Percentiles rank a stretch among this genome's conserved stretches.
Evolutionary conservation across 1,139 yeast genomes (phyloP).

Genomic region (Candida albicans): DNA sequence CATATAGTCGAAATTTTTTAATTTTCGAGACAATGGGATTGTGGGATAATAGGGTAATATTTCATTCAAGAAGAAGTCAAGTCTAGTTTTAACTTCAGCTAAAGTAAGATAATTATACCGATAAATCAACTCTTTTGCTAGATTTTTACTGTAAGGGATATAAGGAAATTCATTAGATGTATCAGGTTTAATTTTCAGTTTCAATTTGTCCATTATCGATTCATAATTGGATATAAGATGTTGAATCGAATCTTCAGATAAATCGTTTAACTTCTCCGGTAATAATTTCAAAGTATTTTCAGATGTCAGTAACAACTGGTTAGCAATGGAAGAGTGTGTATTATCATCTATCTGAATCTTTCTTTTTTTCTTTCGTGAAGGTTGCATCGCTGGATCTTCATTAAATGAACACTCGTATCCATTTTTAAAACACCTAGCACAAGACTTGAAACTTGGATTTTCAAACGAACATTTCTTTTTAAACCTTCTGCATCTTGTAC

Average conservation of each 20-base stretch:
- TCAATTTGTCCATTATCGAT: slow-evolving; percentile 5
- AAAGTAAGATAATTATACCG: slow-evolving; percentile 20
- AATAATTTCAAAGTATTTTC: slow-evolving; percentile 6
- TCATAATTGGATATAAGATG: slow-evolving; percentile 6
- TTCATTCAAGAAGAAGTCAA: slow-evolving; percentile 33
- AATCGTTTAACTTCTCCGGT: background rate
- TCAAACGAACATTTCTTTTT: slow-evolving; percentile 57
- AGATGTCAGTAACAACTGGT: slow-evolving; percentile 3
- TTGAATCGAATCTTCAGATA: background rate
- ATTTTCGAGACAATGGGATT: slow-evolving; percentile 36
- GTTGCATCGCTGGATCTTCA: slow-evolving; percentile 45
- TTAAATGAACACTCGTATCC: slow-evolving; percentile 49
- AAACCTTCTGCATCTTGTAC: slow-evolving; percentile 57
- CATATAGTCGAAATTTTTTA: slow-evolving; percentile 38
- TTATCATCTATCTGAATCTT: slow-evolving; percentile 5
- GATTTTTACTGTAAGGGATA: slow-evolving; percentile 39
- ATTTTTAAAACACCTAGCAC: slow-evolving; percentile 48
- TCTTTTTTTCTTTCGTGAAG: slow-evolving; percentile 24
- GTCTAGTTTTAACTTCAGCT: slow-evolving; percentile 33
- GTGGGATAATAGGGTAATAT: slow-evolving; percentile 51
- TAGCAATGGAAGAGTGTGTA: background rate
- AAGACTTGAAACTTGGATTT: slow-evolving; percentile 42
- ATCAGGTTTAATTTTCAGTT: slow-evolving; percentile 2
- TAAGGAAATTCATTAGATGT: slow-evolving; percentile 26
- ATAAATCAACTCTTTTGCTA: slow-evolving; percentile 40